These are phyloP conservation scores for Kodamaea sp. DNA, from an alignment of 1,139 yeast species.

Conservation along the genomic window DNA sequence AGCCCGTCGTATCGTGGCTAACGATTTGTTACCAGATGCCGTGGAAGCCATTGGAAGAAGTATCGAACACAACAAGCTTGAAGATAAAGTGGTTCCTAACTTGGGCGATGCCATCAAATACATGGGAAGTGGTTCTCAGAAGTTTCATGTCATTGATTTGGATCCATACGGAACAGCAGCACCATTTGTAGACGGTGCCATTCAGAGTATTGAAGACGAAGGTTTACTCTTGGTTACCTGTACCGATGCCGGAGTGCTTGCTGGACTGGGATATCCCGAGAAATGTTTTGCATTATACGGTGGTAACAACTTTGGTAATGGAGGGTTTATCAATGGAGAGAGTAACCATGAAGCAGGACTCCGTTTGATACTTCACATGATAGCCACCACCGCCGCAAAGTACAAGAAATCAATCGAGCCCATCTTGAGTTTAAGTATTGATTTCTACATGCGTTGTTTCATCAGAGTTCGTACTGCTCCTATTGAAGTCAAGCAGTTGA, in stretches of 20 bases:
- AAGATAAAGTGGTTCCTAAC: slow-evolving; percentile 57
- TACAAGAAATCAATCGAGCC: slow-evolving; percentile 90
- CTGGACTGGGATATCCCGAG: slow-evolving; percentile 95
- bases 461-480: slow-evolving; percentile 79
- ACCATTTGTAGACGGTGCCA: slow-evolving; percentile 89
- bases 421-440: slow-evolving; percentile 77
- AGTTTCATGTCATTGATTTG: slow-evolving; percentile 83
- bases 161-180: slow-evolving; percentile 98
- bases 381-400: slow-evolving; percentile 84
- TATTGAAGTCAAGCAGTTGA: slow-evolving; percentile 71
- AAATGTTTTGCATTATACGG: slow-evolving; percentile 95
- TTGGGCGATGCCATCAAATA: slow-evolving; percentile 85
- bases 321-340: slow-evolving; percentile 66
- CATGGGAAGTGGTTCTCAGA: slow-evolving; percentile 54
- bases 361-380: slow-evolving; percentile 73
- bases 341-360: slow-evolving; percentile 93
- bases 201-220: slow-evolving; percentile 76
- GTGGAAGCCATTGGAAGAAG: slow-evolving; percentile 79
- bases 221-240: slow-evolving; percentile 90
- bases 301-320: slow-evolving; percentile 66
- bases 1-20: slow-evolving; percentile 74
- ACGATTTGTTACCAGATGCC: slow-evolving; percentile 84
- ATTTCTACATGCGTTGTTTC: slow-evolving; percentile 86
- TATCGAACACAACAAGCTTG: slow-evolving; percentile 63
- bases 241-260: slow-evolving; percentile 93